Evolutionary conservation across 768 basidiomycete species (phyloP).

Genomic region (Suillus variegatus): DNA sequence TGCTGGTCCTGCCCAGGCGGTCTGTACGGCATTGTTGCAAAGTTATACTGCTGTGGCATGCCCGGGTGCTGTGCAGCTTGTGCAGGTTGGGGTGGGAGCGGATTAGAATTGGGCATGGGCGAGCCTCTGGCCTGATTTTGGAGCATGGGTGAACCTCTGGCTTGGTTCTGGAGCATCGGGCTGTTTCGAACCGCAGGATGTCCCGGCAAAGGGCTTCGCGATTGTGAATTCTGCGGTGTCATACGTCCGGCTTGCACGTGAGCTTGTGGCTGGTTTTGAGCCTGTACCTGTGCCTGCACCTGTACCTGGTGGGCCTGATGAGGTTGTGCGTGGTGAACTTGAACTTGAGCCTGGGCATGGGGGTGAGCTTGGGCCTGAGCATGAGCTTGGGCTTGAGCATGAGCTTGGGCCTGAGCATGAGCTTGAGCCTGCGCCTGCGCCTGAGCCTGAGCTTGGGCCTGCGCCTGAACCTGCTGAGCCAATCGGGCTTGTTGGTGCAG

Average conservation of each 20-base stretch:
- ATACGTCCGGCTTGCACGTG: conserved; percentile 13
- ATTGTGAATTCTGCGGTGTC: conserved; percentile 28
- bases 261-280: conserved; percentile 19
- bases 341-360: conserved; percentile 15
- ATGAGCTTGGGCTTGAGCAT: conserved; percentile 12
- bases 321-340: conserved; percentile 15
- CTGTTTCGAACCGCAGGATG: conserved; percentile 31
- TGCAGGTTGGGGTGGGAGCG: conserved; percentile 24
- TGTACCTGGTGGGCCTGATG: conserved; percentile 26
- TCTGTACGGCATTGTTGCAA: conserved; percentile 31
- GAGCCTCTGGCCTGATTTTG: conserved; percentile 11
- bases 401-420: conserved; percentile 5
- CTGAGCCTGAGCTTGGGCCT: conserved; percentile 6
- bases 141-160: conserved; percentile 33
- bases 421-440: neutral
- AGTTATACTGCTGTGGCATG: conserved; percentile 36
- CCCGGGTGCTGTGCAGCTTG: conserved; percentile 27
- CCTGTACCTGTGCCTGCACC: conserved; percentile 16
- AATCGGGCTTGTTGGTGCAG: conserved; percentile 15
- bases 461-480: conserved; percentile 21
- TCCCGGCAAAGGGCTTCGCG: conserved; percentile 17
- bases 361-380: conserved; percentile 12
- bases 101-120: conserved; percentile 22
- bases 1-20: conserved; percentile 32
- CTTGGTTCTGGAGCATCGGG: conserved; percentile 37